Percentiles rank a stretch among this genome's conserved stretches.
Conservation (phyloP, 2,329 filamentous ascomycete genomes). For the Colletotrichum musae region DNA sequence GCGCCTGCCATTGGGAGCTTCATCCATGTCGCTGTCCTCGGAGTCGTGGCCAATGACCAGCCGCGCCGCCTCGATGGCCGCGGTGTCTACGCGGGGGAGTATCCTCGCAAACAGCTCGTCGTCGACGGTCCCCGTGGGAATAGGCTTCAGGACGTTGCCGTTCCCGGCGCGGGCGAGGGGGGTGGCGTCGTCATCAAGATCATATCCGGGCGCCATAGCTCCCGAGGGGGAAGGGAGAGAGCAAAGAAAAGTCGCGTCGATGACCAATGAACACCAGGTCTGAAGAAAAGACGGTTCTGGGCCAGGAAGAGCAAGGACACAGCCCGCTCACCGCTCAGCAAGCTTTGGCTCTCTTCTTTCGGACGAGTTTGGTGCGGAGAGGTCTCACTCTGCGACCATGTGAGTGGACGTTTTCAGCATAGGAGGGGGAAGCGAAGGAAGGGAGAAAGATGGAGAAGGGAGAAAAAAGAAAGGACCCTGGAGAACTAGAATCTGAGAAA, state of each 20-base stretch:
- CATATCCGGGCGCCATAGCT: constrained; percentile 31
- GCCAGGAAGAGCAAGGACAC: too few relatives aligned
- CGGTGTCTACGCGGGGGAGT: constrained; percentile 26
- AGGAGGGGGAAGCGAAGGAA: background rate
- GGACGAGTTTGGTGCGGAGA: constrained; percentile 1
- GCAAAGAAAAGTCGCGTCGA: background rate
- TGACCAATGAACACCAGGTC: too few relatives aligned
- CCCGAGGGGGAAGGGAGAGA: background rate
- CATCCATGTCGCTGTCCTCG: constrained; percentile 17
- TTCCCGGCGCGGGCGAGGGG: constrained; percentile 15
- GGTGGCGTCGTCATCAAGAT: constrained; percentile 28
- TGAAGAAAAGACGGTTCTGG: too few relatives aligned
- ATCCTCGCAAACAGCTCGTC: constrained; percentile 30
- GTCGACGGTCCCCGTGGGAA: constrained; percentile 29
- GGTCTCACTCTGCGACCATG: constrained; percentile 27
- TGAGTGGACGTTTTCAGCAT: constrained; percentile 20
- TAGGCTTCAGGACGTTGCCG: constrained; percentile 17
- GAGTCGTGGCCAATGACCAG: constrained; percentile 8
- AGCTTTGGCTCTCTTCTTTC: too few relatives aligned
- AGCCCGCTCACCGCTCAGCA: too few relatives aligned
- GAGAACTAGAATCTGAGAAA: background rate
- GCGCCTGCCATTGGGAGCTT: background rate
- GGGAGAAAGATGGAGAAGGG: background rate
- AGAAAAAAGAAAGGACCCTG: background rate
- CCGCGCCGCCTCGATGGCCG: constrained; percentile 22